Base-by-base conservation (phyloP, 1,284 basidiomycete species). In the Fistulinella cinereoalba region DNA sequence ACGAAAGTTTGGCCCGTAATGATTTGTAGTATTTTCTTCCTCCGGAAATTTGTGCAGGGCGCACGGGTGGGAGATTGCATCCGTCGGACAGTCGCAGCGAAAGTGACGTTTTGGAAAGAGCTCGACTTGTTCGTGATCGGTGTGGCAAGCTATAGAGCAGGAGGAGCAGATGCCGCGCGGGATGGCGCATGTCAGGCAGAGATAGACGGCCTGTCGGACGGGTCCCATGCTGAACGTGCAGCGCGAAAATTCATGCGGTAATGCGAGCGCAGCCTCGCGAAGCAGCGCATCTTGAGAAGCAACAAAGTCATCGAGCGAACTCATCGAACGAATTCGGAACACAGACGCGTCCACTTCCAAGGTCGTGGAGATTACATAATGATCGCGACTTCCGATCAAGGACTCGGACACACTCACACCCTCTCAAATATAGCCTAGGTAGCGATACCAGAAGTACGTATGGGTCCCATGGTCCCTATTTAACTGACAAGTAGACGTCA, bases 81-180 rank as follows among this genome's bases (percentile, higher is more conserved):
- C 54, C 9, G 88, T 91, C 2, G 88, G 86, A 63, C 88, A 91
- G 65, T 91, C 88, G 59, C 88, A 91, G 23, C 81, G 79, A 61
- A 91, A 90, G 49, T 74, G 68, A 47, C 88, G 78, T 61, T 91
- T 91, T 2, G 87, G 86, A 66, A 91, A 91, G 69, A 91, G 73
- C 63, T 91, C 88, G 42, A 90, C 65, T 62, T 91, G 88, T 58
- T 89, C 84, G 65, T 88, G 85, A 61, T 88, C 74, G 15, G 83
- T 84, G 61, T 91, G 88, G 58, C 88, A 91, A 16, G 87, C 84
- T 43, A 90, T 76, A 16, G 85, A 87, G 65, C 88, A 91, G n/a
- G 88, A 83, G 13, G 83, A 77, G 56, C 88, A 90, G 45, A 90
- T 71, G 6, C 78, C 79, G 15, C 71, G 67, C 0, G 67, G 71